Evolutionary conservation across 1,284 basidiomycete genomes (phyloP), one percentile per base, ranked within the genome.

Genomic region (Microbotryum violaceum): DNA sequence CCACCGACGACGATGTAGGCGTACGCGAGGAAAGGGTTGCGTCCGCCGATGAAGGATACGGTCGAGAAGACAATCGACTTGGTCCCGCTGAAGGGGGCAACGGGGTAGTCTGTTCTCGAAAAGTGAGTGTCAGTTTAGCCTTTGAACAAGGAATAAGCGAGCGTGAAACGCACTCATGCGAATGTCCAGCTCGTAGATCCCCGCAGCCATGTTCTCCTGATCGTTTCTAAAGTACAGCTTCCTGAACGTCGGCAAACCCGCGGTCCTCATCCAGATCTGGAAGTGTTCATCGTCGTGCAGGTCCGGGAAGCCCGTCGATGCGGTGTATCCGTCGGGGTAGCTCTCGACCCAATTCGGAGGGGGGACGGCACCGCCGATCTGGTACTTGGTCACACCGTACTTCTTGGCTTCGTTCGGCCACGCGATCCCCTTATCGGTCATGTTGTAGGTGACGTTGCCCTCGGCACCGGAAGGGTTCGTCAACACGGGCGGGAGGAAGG

Each of bases 241-340:
- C 49, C 91, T 85, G 78, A 99, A 98, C 1, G 93, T 97, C 1
- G 96, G 94, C 58, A 98, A 78, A 25, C 93, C 94, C 1, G 96
- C 91, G 2, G 91, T 94, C 64, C 94, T 85, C 96, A 99, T 99
- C 96, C 96, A 99, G 70, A 97, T 93, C 77, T 97, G 92, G 80
- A 99, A 97, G 74, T 92, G 93, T 76, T 98, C 90, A 74, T 98
- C 85, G 2, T 76, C 72, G 57, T 79, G 78, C 42, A 97, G 80
- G 73, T 97, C 79, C 14, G 91, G 93, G 44, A 88, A 83, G n/a
- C 80, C 80, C 61, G 80, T 83, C 16, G 23, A 53, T 6, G 78
- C 75, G 4, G 83, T 84, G 78, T 97, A 97, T 58, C 82, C 82
- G 66, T 88, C 75, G 0, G 89, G 88, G 77, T 81, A 97, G 57